phyloP scores from a whole-genome alignment of 352 stramenopile genomes.

The Globisporangium emineosum region DNA sequence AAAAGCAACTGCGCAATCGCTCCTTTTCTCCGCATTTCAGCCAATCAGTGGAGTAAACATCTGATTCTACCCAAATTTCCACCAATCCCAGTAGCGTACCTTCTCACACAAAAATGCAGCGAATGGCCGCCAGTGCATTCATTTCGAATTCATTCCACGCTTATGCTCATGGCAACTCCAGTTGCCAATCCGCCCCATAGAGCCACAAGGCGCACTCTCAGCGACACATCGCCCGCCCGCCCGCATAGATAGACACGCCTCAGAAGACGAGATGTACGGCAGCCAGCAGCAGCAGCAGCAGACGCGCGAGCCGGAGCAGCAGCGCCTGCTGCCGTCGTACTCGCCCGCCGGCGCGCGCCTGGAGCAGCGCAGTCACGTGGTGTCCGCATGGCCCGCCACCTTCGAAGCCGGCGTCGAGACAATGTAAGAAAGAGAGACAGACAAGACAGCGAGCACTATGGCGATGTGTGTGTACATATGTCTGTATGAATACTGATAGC shows the following conservation, averaged over 20 bases:
- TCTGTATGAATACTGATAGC: not conserved
- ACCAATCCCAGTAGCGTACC: not conserved
- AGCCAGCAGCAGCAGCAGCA: slow-evolving; percentile 41
- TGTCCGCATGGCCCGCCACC: slow-evolving; percentile 60
- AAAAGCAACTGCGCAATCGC: slow-evolving; percentile 1
- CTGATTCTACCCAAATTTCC: not conserved
- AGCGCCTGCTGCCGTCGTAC: slow-evolving; percentile 59
- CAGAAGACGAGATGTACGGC: slow-evolving; percentile 18
- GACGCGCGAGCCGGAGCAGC: slow-evolving; percentile 8
- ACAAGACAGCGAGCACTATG: not conserved
- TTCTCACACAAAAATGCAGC: not conserved
- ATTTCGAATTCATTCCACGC: too few species aligned
- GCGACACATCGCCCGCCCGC: not conserved
- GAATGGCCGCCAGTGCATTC: not conserved
- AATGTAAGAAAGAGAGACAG: slow-evolving; percentile 29
- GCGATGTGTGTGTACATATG: not conserved
- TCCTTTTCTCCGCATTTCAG: not conserved
- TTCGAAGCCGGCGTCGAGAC: slow-evolving; percentile 69
- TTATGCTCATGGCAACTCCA: slow-evolving; percentile 1
- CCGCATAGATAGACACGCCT: not conserved
- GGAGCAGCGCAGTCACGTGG: slow-evolving; percentile 24
- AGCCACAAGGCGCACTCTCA: slow-evolving; percentile 5
- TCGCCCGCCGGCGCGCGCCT: slow-evolving; percentile 45
- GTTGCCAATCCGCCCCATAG: not conserved
- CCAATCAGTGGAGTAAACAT: not conserved